phyloP scores from a whole-genome alignment of 306 rosid species.

The Fagus crenata region DNA sequence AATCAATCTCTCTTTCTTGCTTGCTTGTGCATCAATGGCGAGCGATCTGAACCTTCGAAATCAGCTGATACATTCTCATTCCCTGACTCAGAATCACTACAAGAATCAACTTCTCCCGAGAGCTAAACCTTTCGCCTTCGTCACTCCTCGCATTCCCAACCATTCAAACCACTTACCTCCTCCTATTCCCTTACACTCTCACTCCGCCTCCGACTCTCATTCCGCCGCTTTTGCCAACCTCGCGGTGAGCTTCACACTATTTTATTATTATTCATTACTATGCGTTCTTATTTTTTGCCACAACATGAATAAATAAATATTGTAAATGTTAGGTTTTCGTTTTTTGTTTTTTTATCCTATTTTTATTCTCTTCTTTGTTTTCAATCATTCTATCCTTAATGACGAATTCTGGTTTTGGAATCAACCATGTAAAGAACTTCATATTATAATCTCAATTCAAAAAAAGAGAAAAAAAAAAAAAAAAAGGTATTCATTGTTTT shows the following conservation, averaged over 20 bases:
- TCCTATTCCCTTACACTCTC: neutral
- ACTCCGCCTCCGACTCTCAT: neutral
- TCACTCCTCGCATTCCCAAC: neutral
- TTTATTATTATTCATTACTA: too few species aligned
- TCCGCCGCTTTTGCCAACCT: neutral
- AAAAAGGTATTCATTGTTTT: too few species aligned
- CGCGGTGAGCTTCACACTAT: neutral
- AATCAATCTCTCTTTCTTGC: neutral
- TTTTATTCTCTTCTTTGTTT: too few species aligned
- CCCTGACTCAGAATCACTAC: constrained; percentile 20
- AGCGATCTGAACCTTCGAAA: constrained; percentile 34
- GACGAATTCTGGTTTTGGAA: too few species aligned
- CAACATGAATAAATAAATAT: too few species aligned
- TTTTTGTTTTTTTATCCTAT: too few species aligned
- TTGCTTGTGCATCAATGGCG: constrained; percentile 29
- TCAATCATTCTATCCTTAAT: too few species aligned
- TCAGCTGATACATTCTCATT: constrained; percentile 33
- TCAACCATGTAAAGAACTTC: too few species aligned
- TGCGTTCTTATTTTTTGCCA: too few species aligned
- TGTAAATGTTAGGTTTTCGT: too few species aligned
- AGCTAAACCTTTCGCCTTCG: constrained; percentile 3
- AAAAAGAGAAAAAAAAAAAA: too few species aligned
- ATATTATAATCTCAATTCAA: too few species aligned
- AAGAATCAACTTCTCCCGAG: neutral
- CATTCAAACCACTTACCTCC: neutral